Evolutionary conservation across 768 basidiomycete species (phyloP), one percentile per base, ranked within the genome.

Genomic region (Pisolithus microcarpus): DNA sequence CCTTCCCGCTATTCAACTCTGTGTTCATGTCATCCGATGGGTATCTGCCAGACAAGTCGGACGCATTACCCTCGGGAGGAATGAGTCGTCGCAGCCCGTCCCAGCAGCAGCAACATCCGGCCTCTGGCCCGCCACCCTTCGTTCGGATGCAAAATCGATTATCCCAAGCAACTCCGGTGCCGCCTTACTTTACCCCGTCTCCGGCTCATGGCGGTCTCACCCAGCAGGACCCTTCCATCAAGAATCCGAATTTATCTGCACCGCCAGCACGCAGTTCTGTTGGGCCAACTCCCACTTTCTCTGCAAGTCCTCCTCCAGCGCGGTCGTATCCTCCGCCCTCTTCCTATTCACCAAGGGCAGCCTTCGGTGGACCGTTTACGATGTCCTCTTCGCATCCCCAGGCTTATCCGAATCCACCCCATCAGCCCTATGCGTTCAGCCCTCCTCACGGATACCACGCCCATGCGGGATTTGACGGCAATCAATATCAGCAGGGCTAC

Each of bases 341-440:
- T 18, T 55, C 60, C 5, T 74, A 72, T 54, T 58, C 61, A 53
- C 73, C 72, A 30, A 66, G 58, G 19, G 40, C 60, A 24, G 60
- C 59, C 57, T 76, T 72, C 52, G 60, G 68, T 24, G 72, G 73
- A 49, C 77, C 72, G 64, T 81, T 80, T 67, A 63, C 71, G 59
- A 67, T 77, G 63, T 65, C 77, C 57, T 53, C 71, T 3, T 76
- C 72, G 57, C 69, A 70, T 21, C 65, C 68, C 10, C 57, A 68
- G 48, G 43, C 23, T 6, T 52, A 52, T 40, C 51, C 50, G 50
- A 67, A 51, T 30, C 62, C 74, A 53, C 61, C 59, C 5, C 75
- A 52, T 26, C 63, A 58, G 24, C 50, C 53, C 3, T 53, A 74
- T 49, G 53, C 71, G 42, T 67, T 68, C 51, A 48, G 64, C 7